A percentile compares a stretch with the other conserved stretches of the same genome.
Evolutionary conservation across 2,329 filamentous ascomycete species (phyloP).

Genomic region (Verticillium longisporum): DNA sequence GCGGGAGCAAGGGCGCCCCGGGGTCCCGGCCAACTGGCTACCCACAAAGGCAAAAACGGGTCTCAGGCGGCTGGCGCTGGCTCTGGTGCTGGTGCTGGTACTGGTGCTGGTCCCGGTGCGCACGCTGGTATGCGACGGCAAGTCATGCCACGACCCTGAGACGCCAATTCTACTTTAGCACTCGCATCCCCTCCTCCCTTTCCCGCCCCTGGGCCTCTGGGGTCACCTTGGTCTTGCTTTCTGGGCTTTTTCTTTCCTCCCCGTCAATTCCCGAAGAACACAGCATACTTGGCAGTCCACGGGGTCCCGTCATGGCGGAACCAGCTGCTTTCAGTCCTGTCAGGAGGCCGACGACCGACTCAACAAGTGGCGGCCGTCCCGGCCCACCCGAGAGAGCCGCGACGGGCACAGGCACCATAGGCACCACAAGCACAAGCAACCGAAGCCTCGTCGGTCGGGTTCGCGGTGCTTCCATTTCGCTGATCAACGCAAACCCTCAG

Average conservation of each 20-base stretch:
- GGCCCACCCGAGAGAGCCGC: neutral
- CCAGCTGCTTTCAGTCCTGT: neutral
- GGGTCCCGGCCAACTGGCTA: neutral
- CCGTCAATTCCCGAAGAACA: neutral
- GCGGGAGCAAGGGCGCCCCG: neutral
- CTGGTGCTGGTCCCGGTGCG: neutral
- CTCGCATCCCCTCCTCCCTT: neutral
- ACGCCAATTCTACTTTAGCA: neutral
- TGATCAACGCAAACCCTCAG: slow-evolving; percentile 20
- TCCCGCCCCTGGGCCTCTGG: neutral
- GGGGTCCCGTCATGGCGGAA: neutral
- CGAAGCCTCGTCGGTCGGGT: slow-evolving; percentile 15
- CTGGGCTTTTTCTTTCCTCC: neutral
- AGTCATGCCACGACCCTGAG: neutral
- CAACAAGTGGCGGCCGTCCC: neutral
- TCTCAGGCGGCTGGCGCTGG: no score
- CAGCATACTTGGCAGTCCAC: neutral
- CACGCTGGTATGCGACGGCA: neutral
- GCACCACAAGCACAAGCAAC: neutral
- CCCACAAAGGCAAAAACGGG: neutral
- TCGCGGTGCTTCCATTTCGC: slow-evolving; percentile 17
- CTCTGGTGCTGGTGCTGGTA: no score
- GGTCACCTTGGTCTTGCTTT: neutral
- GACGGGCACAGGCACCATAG: neutral
- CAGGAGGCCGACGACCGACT: neutral